These are phyloP conservation scores for Trichoderma aggressivum DNA, from an alignment of 2,329 filamentous ascomycete species.

Conservation along the genomic window DNA sequence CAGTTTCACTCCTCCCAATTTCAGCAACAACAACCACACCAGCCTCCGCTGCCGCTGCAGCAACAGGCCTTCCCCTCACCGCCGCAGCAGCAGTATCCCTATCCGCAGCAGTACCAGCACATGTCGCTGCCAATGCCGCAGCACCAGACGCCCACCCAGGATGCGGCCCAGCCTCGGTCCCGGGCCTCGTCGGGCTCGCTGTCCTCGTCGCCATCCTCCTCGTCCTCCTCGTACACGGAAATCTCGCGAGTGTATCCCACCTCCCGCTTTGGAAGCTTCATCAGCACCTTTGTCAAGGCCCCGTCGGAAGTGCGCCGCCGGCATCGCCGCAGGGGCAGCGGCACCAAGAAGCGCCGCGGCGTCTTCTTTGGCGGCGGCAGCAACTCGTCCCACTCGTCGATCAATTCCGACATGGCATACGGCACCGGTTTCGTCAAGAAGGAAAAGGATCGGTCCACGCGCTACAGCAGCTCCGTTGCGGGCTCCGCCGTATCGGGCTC, in stretches of 20 bases:
- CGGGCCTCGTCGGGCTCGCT: conserved; percentile 39
- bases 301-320: conserved; percentile 53
- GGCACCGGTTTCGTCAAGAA: conserved; percentile 56
- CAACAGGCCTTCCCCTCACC: conserved; percentile 23
- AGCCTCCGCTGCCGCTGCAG: neutral
- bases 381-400: conserved; percentile 64
- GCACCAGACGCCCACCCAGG: neutral
- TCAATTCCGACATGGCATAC: conserved; percentile 67
- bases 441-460: conserved; percentile 30
- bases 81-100: conserved; percentile 21
- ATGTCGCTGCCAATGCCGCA: conserved; percentile 9
- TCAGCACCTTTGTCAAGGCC: conserved; percentile 61
- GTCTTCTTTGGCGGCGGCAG: conserved; percentile 54
- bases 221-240: conserved; percentile 60
- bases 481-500: conserved; percentile 4
- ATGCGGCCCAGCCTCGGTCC: conserved; percentile 19
- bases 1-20: conserved; percentile 18
- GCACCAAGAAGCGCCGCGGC: conserved; percentile 49
- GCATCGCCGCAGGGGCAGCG: conserved; percentile 37
- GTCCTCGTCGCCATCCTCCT: conserved; percentile 44
- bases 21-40: neutral
- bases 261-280: conserved; percentile 49
- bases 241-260: conserved; percentile 56
- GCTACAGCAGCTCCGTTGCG: conserved; percentile 25
- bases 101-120: neutral